Evolutionary conservation across 306 rosid species (phyloP), one percentile per base, ranked within the genome.

Genomic region (Trifolium subterraneum): DNA sequence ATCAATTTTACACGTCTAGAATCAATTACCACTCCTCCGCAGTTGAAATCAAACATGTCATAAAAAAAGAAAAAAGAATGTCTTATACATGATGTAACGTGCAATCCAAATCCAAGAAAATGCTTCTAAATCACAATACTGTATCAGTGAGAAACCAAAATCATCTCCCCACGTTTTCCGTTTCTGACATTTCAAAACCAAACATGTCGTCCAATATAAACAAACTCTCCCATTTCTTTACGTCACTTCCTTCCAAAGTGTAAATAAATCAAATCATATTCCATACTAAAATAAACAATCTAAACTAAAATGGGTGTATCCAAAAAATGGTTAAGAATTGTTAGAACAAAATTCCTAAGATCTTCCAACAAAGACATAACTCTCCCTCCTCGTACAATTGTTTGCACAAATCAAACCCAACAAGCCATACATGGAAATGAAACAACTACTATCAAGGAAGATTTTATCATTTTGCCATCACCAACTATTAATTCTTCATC

Each of bases 121-220:
- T 51, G 82, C 73, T 78, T 77, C 0, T 42, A 71, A 64, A 59
- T 50, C 68, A 77, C 76, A 71, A 12, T 42, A 41, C 67, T 14
- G 61, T 19, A 64, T 1, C 44, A 8, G 35, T 73, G 55, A 48
- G 61, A 68, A 61, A 71, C 69, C 38, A 75, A 38, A 79, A 75
- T 56, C 76, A 75, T 50, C 51, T 70, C 10, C 14, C 45, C 84
- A 83, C 84, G 87, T 79, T 79, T 25, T 6, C 29, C 10, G 10
- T 12, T 29, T 66, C 68, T 41, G 61, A 68, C 61, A 76, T 55
- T 48, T 68, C 48, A 23, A 19, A 22, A 61, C n/a, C 70, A 60
- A 66, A 79, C 92, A 87, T 84, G 91, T 72, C 41, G 66, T 63
- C 87, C 92, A 25, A 25, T 25, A 87, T 87, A 71, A 77, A 16